A percentile compares a stretch with the other conserved stretches of the same genome.
Conservation (phyloP, 352 stramenopile genomes). For the Globisporangium spiculum region DNA sequence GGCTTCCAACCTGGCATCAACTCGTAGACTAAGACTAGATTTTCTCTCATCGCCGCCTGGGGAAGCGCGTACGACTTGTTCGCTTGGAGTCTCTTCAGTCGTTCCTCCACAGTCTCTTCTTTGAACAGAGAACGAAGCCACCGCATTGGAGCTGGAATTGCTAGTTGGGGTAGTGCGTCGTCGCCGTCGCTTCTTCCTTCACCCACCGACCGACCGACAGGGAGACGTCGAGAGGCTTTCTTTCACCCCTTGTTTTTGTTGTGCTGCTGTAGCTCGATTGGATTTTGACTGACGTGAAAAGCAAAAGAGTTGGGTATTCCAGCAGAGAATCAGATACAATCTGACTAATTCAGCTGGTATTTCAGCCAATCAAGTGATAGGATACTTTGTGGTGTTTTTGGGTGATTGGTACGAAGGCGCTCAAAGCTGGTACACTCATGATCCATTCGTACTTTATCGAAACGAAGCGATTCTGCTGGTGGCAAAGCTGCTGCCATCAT, state of each 20-base stretch:
- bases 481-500: not conserved
- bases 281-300: too few relatives aligned
- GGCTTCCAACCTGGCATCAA: not conserved
- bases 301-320: too few relatives aligned
- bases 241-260: too few relatives aligned
- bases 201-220: too few relatives aligned
- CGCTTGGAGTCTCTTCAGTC: not conserved
- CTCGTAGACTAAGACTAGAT: not conserved
- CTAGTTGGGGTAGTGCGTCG: not conserved
- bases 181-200: not conserved
- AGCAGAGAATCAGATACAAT: too few relatives aligned
- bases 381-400: too few relatives aligned
- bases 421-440: not conserved
- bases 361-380: too few relatives aligned
- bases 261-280: too few relatives aligned
- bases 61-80: not conserved
- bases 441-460: not conserved
- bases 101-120: not conserved
- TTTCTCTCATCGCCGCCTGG: too few relatives aligned
- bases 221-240: too few relatives aligned
- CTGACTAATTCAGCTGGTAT: too few relatives aligned
- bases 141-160: too few relatives aligned
- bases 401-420: not conserved
- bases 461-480: not conserved
- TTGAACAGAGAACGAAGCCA: not conserved